Percentiles rank a stretch among this genome's conserved stretches.
phyloP scores from a whole-genome alignment of 495 filamentous ascomycete species.

The Halenospora varia region DNA sequence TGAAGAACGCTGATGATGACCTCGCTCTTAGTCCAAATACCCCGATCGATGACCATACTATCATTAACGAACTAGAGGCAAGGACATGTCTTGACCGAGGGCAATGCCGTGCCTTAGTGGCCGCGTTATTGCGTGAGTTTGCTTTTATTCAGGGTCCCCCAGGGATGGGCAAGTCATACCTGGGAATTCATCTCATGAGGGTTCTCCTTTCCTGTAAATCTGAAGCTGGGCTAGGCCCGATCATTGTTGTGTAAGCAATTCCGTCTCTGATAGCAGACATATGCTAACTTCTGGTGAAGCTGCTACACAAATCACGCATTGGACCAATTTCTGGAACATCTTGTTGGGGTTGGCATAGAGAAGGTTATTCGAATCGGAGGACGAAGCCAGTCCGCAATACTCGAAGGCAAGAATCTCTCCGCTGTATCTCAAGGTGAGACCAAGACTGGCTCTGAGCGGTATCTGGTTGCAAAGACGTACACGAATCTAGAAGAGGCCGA shows the following conservation, averaged over 20 bases:
- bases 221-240: slow-evolving; percentile 14
- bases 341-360: slow-evolving; percentile 52
- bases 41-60: slow-evolving; percentile 1
- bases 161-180: slow-evolving; percentile 80
- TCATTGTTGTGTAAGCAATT: slow-evolving; percentile 23
- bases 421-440: slow-evolving; percentile 10
- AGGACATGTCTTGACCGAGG: slow-evolving; percentile 16
- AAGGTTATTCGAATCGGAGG: slow-evolving; percentile 28
- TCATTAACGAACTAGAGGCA: slow-evolving; percentile 8
- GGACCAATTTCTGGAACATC: slow-evolving; percentile 72
- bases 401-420: slow-evolving; percentile 20
- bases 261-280: too few species aligned
- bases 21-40: background rate
- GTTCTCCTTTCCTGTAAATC: slow-evolving; percentile 12
- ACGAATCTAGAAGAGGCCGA: slow-evolving; percentile 27
- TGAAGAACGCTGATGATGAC: slow-evolving; percentile 1
- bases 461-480: slow-evolving; percentile 13
- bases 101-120: slow-evolving; percentile 13
- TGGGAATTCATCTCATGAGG: slow-evolving; percentile 18
- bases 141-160: slow-evolving; percentile 86
- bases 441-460: slow-evolving; percentile 13
- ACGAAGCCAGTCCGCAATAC: slow-evolving; percentile 15
- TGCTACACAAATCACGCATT: slow-evolving; percentile 84
- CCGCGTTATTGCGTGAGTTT: slow-evolving; percentile 58
- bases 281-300: too few species aligned